These are phyloP conservation scores for Polysphondylium violaceum DNA, from an alignment of 78 protist species.

Conservation along the genomic window DNA sequence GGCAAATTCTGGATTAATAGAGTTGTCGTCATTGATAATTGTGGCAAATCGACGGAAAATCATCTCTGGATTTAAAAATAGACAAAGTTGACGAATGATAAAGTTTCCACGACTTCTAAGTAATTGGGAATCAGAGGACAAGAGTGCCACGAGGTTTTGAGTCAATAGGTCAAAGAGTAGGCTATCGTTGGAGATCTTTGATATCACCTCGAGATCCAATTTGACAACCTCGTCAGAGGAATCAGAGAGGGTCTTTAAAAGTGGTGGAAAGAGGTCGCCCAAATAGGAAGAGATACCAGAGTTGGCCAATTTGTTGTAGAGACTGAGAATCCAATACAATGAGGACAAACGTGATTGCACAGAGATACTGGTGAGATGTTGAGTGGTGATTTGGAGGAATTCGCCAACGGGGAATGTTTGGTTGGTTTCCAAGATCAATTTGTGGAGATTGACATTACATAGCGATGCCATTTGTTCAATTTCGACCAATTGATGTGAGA, in stretches of 20 bases:
- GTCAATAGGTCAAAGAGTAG: slow-evolving; percentile 58
- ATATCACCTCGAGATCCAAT: slow-evolving; percentile 80
- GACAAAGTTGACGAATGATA: slow-evolving; percentile 78
- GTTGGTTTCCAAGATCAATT: slow-evolving; percentile 27
- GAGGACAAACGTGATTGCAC: slow-evolving; percentile 77
- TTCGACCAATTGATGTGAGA: slow-evolving; percentile 47
- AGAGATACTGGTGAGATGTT: slow-evolving; percentile 35
- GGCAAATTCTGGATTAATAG: slow-evolving; percentile 85
- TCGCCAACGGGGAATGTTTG: slow-evolving; percentile 61
- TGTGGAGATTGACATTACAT: slow-evolving; percentile 25
- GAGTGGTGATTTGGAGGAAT: slow-evolving; percentile 33
- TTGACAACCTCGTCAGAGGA: slow-evolving; percentile 81
- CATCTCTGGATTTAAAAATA: slow-evolving; percentile 67
- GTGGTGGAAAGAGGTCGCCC: slow-evolving; percentile 73
- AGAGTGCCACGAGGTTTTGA: slow-evolving; percentile 30
- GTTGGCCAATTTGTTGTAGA: slow-evolving; percentile 56
- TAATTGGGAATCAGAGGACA: slow-evolving; percentile 37
- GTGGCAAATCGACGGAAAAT: slow-evolving; percentile 58
- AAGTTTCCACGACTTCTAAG: slow-evolving; percentile 68
- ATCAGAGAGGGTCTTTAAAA: slow-evolving; percentile 74
- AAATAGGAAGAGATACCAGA: slow-evolving; percentile 37
- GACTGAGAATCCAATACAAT: slow-evolving; percentile 84
- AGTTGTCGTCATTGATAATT: slow-evolving; percentile 26
- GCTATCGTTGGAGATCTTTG: slow-evolving; percentile 52
- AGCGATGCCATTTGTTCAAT: slow-evolving; percentile 51